Percentiles rank a stretch among this genome's conserved stretches.
These are phyloP conservation scores for Exobasidium cylindrosporum DNA, from an alignment of 1,284 basidiomycete species.

Conservation along the genomic window DNA sequence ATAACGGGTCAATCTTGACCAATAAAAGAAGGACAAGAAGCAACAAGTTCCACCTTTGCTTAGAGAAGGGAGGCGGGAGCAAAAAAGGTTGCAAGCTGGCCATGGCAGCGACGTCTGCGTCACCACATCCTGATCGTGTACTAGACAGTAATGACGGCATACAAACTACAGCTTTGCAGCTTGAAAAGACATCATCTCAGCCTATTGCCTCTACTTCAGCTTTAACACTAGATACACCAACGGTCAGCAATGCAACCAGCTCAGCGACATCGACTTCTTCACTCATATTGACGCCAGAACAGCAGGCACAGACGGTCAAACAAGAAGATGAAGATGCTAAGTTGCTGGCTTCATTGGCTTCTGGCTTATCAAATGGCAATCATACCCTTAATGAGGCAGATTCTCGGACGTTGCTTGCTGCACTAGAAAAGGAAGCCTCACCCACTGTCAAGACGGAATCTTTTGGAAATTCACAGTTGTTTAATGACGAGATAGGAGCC, in stretches of 20 bases:
- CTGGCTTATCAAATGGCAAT: neutral
- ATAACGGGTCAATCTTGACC: no score
- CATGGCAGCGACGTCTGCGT: no score
- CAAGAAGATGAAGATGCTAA: slow-evolving; percentile 37
- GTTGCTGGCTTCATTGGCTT: slow-evolving; percentile 25
- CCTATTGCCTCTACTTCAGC: slow-evolving; percentile 37
- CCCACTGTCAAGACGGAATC: neutral
- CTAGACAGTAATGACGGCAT: no score
- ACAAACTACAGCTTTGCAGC: no score
- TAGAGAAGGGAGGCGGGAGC: no score
- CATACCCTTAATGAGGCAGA: neutral
- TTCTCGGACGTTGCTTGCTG: neutral
- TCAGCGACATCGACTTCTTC: neutral
- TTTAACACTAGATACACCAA: slow-evolving; percentile 25
- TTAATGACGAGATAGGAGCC: neutral
- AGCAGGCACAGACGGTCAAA: neutral
- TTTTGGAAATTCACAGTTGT: neutral
- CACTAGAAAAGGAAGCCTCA: neutral
- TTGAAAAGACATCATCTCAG: slow-evolving; percentile 9
- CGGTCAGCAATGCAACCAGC: neutral
- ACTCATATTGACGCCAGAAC: slow-evolving; percentile 11
- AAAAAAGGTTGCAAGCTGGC: no score
- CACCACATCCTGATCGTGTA: no score
- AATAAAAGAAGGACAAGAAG: no score
- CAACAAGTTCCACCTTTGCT: no score